A percentile compares a stretch with the other conserved stretches of the same genome.
Conservation (phyloP, 2,329 filamentous ascomycete species). For the Elsinoe perseae region DNA sequence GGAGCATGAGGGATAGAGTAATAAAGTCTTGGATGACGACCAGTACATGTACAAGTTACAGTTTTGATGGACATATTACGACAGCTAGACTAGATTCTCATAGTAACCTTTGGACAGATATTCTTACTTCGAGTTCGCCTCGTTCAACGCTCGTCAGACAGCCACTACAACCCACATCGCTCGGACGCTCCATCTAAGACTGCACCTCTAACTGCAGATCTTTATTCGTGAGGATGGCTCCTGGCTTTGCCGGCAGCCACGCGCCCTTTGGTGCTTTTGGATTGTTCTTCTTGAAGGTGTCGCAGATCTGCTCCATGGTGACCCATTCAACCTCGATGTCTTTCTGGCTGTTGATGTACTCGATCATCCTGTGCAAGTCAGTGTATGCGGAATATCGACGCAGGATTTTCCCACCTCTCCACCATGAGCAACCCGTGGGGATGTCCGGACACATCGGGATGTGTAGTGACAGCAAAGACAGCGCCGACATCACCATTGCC, state of each 20-base stretch:
- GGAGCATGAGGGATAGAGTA: not conserved
- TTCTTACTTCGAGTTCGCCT: not conserved
- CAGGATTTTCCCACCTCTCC: conserved; percentile 45
- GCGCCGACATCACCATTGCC: conserved; percentile 28
- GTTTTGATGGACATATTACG: not conserved
- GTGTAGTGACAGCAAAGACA: conserved; percentile 69
- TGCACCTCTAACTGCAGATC: conserved; percentile 25
- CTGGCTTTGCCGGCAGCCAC: conserved; percentile 50
- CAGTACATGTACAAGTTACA: not conserved
- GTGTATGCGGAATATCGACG: not conserved
- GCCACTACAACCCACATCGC: not conserved
- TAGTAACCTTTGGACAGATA: not conserved
- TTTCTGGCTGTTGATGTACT: conserved; percentile 58
- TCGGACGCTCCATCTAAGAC: not conserved
- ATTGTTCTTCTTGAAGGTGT: conserved; percentile 64
- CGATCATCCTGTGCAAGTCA: conserved; percentile 44
- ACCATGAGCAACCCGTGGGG: conserved; percentile 69
- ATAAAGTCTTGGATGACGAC: not conserved
- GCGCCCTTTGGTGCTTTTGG: conserved; percentile 47
- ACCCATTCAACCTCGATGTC: conserved; percentile 54
- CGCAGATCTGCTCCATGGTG: conserved; percentile 62
- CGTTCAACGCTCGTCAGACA: not conserved
- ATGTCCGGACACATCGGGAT: conserved; percentile 64
- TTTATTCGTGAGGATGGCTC: conserved; percentile 45
- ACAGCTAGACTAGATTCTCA: not conserved